Evolutionary conservation across 345 rosid genomes (phyloP), one percentile per base, ranked within the genome.

Genomic region (Moringa oleifera): DNA sequence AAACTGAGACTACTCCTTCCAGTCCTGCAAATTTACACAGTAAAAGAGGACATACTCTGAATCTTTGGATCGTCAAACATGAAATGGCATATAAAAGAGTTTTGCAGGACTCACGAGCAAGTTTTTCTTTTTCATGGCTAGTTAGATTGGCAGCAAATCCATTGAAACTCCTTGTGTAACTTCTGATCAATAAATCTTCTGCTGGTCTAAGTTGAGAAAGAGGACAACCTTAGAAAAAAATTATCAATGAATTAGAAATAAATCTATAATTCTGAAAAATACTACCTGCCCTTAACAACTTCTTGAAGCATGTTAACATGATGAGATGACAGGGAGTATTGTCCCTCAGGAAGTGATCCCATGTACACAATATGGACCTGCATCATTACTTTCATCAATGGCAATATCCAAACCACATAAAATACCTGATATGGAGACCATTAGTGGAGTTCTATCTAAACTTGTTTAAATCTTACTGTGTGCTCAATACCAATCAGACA

Each of bases 111-210:
- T 58, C 55, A 66, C 58, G 20, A 7, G 55, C 62, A 20, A 58
- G 36, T 28, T 31, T 36, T 18, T 31, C 18, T 13, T 46, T 61
- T 57, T 51, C 49, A 49, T n/a, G 31, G 6, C 57, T 37, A n/a
- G 70, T 66, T 23, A 66, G 62, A 45, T 57, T 66, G 19, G 69
- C 63, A 25, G 63, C 63, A 57, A 66, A 66, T 51, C 63, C 70
- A 66, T 58, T 66, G 51, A 66, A 66, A 23, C 70, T 66, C 23
- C 19, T 58, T 51, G 6, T 51, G 24, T 66, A 66, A 33, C 57
- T 66, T 66, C 70, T 52, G 18, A 55, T 10, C 7, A 64, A 47
- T 41, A 57, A 33, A 41, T 67, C 45, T 23, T 11, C 64, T 31
- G n/a, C n/a, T n/a, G n/a, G n/a, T 28, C 53, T 11, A 55, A 59